Conservation (phyloP, 352 stramenopile genomes). For the Phytopythium oedochilum region DNA sequence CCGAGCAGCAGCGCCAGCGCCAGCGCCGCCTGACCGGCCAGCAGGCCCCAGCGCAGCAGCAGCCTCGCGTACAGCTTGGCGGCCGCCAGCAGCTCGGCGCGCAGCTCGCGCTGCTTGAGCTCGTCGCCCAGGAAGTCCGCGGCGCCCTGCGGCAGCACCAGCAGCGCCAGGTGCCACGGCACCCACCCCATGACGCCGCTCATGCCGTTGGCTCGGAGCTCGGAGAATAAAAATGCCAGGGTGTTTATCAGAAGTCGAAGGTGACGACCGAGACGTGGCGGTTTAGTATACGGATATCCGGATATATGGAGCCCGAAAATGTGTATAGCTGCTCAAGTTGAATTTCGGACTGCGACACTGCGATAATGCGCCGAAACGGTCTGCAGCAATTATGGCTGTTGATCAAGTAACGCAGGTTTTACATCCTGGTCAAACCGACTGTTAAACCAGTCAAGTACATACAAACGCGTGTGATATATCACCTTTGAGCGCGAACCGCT, state of each 20-base stretch:
- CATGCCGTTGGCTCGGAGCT: background rate
- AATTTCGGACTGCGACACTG: background rate
- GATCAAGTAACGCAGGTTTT: too few relatives aligned
- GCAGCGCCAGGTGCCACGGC: constrained; percentile 47
- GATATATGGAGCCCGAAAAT: too few relatives aligned
- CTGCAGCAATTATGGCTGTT: background rate
- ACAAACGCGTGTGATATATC: background rate
- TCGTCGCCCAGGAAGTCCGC: constrained; percentile 44
- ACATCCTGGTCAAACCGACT: background rate
- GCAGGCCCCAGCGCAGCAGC: constrained; percentile 30
- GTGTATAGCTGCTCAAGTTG: too few relatives aligned
- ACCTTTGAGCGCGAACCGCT: background rate
- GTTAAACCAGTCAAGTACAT: background rate
- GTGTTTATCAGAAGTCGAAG: background rate
- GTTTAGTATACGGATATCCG: background rate
- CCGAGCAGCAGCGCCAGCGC: constrained; percentile 41
- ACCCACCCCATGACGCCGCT: constrained; percentile 14
- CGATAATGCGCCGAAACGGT: background rate
- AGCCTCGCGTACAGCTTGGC: constrained; percentile 24
- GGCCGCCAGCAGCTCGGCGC: constrained; percentile 29
- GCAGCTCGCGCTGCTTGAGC: constrained; percentile 36
- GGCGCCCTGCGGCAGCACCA: constrained; percentile 38
- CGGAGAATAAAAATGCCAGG: background rate
- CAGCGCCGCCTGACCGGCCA: constrained; percentile 24
- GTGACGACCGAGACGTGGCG: background rate